phyloP scores from a whole-genome alignment of 257 asterid species.

The Echium plantagineum region DNA sequence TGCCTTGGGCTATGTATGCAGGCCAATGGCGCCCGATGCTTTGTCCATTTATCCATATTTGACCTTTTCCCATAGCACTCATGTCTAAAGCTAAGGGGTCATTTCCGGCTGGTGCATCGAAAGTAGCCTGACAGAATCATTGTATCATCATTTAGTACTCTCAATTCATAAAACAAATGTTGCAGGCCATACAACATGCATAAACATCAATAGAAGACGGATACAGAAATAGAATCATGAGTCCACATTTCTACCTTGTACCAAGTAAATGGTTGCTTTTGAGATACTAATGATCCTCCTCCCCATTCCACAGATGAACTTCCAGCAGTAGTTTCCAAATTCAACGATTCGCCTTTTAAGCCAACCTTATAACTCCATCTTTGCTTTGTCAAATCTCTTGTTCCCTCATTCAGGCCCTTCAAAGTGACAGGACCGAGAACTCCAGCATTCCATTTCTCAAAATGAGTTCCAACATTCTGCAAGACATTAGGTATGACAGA shows the following conservation, averaged over 20 bases:
- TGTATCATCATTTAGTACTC: background rate
- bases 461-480: constrained; percentile 79
- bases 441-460: constrained; percentile 70
- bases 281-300: constrained; percentile 46
- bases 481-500: constrained; percentile 1
- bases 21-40: constrained; percentile 95
- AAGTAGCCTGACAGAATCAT: constrained; percentile 37
- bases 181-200: background rate
- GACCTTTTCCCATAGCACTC: constrained; percentile 90
- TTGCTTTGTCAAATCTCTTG: constrained; percentile 70
- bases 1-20: constrained; percentile 60
- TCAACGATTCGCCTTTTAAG: constrained; percentile 56
- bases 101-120: constrained; percentile 64
- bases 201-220: background rate
- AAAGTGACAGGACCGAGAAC: constrained; percentile 80
- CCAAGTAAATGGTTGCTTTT: constrained; percentile 87
- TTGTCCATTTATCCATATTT: constrained; percentile 82
- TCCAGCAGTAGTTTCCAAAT: constrained; percentile 43
- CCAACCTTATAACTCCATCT: constrained; percentile 89
- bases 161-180: too few species aligned
- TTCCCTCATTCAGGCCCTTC: constrained; percentile 66
- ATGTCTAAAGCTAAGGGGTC: constrained; percentile 77
- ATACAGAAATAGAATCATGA: background rate
- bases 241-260: constrained; percentile 88
- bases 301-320: constrained; percentile 78